These are phyloP conservation scores for Articulospora tetracladia DNA, from an alignment of 495 filamentous ascomycete species.

Conservation along the genomic window DNA sequence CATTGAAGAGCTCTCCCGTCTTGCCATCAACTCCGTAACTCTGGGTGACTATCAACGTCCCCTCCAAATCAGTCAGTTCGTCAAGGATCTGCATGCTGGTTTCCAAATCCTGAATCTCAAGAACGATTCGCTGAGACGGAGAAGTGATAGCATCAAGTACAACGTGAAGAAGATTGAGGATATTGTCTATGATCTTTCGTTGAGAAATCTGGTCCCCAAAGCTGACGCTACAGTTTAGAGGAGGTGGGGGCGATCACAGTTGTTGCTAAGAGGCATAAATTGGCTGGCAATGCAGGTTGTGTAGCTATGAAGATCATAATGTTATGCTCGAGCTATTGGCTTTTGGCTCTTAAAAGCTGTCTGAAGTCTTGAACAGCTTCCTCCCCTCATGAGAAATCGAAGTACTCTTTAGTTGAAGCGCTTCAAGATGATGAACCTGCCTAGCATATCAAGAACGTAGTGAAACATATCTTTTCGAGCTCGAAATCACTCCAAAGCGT, in stretches of 20 bases:
- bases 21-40: conserved; percentile 96
- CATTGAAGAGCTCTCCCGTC: conserved; percentile 76
- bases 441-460: background rate
- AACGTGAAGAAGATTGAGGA: conserved; percentile 98
- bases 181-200: conserved; percentile 89
- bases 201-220: conserved; percentile 75
- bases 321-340: background rate
- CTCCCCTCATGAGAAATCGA: too few species aligned
- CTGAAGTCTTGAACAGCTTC: background rate
- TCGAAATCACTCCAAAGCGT: background rate
- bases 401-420: too few species aligned
- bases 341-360: too few species aligned
- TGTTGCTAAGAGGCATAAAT: background rate
- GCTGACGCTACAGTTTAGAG: background rate
- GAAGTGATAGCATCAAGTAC: conserved; percentile 93
- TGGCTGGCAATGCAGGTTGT: too few species aligned
- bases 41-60: conserved; percentile 83
- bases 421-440: background rate
- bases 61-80: conserved; percentile 80
- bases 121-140: conserved; percentile 85
- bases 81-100: conserved; percentile 91
- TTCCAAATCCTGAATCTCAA: conserved; percentile 97
- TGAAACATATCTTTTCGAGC: background rate
- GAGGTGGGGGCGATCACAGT: background rate
- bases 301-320: background rate